These are phyloP conservation scores for Zygosaccharomyces kombuchaensis DNA, from an alignment of 805 yeast species.

Conservation along the genomic window DNA sequence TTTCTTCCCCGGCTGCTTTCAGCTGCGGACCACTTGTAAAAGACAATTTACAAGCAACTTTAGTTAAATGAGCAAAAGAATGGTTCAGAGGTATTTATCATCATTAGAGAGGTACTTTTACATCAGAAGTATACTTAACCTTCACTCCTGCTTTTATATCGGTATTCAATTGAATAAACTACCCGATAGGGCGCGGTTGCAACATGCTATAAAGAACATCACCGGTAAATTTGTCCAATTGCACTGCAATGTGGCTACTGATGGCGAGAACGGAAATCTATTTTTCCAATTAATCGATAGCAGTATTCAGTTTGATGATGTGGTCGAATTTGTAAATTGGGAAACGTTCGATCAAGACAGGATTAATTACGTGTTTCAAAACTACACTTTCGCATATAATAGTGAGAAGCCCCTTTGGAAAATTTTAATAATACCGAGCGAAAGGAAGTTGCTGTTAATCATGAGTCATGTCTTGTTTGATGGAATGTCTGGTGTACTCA, in stretches of 20 bases:
- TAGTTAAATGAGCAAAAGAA: not conserved
- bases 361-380: conserved; percentile 21
- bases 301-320: conserved; percentile 19
- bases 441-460: conserved; percentile 18
- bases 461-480: conserved; percentile 29
- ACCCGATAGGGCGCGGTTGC: conserved; percentile 14
- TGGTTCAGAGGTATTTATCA: conserved; percentile 8
- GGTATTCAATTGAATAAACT: conserved; percentile 20
- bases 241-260: conserved; percentile 18
- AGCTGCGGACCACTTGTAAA: too few relatives aligned
- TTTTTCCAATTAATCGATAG: conserved; percentile 8
- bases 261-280: conserved; percentile 5
- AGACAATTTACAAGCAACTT: not conserved
- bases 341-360: conserved; percentile 9
- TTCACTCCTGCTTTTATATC: conserved; percentile 28
- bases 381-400: conserved; percentile 17
- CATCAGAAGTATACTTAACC: conserved; percentile 22
- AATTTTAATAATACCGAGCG: conserved; percentile 16
- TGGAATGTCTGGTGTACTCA: conserved; percentile 26
- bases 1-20: too few relatives aligned
- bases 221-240: conserved; percentile 18
- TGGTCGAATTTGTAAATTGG: conserved; percentile 20
- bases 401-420: conserved; percentile 27
- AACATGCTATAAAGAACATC: conserved; percentile 12
- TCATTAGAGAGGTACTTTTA: conserved; percentile 25